Percentiles rank a stretch among this genome's conserved stretches.
These are phyloP conservation scores for Boletus edulis DNA, from an alignment of 768 basidiomycete genomes.

Conservation along the genomic window DNA sequence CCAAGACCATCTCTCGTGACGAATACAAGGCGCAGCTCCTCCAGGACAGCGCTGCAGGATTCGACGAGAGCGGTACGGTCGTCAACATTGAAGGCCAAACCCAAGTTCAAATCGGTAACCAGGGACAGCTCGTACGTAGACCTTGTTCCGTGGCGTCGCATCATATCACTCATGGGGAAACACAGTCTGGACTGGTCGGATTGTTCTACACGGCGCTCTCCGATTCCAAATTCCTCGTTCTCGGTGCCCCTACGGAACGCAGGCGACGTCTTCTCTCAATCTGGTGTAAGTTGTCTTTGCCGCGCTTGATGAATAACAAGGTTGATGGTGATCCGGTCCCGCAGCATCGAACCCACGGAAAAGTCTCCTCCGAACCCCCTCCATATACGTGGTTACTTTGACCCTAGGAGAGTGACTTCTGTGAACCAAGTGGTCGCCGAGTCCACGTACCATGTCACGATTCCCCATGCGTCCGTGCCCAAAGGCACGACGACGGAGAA, in stretches of 20 bases:
- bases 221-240: conserved; percentile 32
- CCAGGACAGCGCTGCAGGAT: conserved; percentile 23
- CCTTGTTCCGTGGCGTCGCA: not conserved
- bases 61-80: conserved; percentile 8
- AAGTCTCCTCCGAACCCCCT: conserved; percentile 17
- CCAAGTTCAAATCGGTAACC: conserved; percentile 23
- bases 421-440: conserved; percentile 37
- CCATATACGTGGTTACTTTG: conserved; percentile 31
- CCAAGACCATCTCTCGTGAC: conserved; percentile 34
- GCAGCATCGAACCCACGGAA: conserved; percentile 32
- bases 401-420: conserved; percentile 30
- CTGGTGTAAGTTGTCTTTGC: conserved; percentile 30
- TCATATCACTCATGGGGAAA: not conserved
- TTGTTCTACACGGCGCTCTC: conserved; percentile 38
- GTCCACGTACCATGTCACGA: conserved; percentile 18
- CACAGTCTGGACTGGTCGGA: conserved; percentile 32
- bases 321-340: not conserved
- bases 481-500: not conserved
- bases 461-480: conserved; percentile 23
- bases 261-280: conserved; percentile 38
- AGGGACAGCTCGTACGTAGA: conserved; percentile 26
- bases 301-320: not conserved
- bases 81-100: conserved; percentile 28
- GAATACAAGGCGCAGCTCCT: conserved; percentile 40
- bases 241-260: conserved; percentile 32